Evolutionary conservation across 2,329 filamentous ascomycete genomes (phyloP), one percentile per base, ranked within the genome.

Genomic region (Phoma herbarum): DNA sequence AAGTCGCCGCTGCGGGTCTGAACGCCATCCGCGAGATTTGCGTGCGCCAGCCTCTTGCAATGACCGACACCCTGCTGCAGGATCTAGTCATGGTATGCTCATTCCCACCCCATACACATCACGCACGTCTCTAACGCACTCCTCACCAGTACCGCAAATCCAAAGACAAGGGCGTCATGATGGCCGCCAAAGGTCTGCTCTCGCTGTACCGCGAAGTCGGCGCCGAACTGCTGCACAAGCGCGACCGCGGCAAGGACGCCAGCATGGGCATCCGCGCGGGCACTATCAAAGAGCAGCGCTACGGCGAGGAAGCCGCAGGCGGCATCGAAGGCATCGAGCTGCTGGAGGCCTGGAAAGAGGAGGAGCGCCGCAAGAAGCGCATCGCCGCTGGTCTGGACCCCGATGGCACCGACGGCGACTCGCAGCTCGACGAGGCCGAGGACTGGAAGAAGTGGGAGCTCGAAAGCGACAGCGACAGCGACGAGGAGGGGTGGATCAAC

Each of bases 81-180:
- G 95, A 99, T 82, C 80, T 99, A 51, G 93, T 98, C 10, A 90
- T 95, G 82, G 65, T 68, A 64, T 18, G 64, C 20, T 22, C 20
- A n/a, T 11, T 23, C 10, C 7, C 9, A 4, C 20, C 10, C 9
- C 2, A 7, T 18, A 22, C 8, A 6, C 8, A 14, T 14, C 29
- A 14, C 3, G 29, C 29, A 7, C 31, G n/a, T 18, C 16, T 33
- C 59, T 68, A 49, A 68, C 59, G 18, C 7, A 18, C 4, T 16
- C 16, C 4, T 16, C 16, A 33, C 2, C 42, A 69, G 65, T 98
- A 99, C 79, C 87, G 92, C 60, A 97, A 96, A 82, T 96, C 92
- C 74, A 99, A 99, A 75, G 95, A 99, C 74, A 99, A 98, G 82
- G 93, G 94, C 59, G 91, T 95, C n/a, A 93, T 96, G 86, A 98